phyloP scores from a whole-genome alignment of 2,329 filamentous ascomycete genomes.

The Fusarium liriodendri region DNA sequence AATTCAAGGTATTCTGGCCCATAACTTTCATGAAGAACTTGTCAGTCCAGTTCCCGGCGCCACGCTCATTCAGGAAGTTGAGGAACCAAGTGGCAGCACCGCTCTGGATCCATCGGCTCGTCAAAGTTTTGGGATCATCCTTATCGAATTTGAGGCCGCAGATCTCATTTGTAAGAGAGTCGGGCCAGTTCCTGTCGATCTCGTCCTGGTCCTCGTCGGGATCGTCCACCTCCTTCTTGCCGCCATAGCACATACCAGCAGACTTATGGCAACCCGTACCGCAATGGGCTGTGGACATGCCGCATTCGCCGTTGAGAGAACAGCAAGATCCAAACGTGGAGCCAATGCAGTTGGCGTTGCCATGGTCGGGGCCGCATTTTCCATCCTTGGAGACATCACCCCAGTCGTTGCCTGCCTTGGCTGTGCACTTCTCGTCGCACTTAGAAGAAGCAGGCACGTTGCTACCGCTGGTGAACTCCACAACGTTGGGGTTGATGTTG shows the following conservation, averaged over 20 bases:
- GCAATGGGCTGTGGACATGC: conserved; percentile 4
- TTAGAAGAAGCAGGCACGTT: not conserved
- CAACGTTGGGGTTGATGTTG: not conserved
- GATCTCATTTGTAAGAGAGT: not conserved
- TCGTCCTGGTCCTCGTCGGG: not conserved
- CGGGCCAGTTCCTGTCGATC: not conserved
- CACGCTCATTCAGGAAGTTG: not conserved
- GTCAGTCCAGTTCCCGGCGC: not conserved
- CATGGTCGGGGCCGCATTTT: conserved; percentile 9
- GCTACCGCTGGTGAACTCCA: not conserved
- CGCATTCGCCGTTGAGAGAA: conserved; percentile 10
- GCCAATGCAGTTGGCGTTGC: conserved; percentile 9
- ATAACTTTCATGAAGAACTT: not conserved
- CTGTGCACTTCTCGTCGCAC: not conserved
- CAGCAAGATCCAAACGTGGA: conserved; percentile 19
- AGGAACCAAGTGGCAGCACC: not conserved
- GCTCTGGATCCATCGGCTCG: not conserved
- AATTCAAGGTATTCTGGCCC: not conserved
- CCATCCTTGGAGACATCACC: conserved; percentile 5
- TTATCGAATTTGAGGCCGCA: not conserved
- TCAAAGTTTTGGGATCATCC: not conserved
- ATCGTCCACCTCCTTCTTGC: conserved; percentile 5
- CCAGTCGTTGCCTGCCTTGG: not conserved
- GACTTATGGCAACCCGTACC: conserved; percentile 14
- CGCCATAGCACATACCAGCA: not conserved